Evolutionary conservation across 345 rosid species (phyloP), one percentile per base, ranked within the genome.

Genomic region (Heritiera fomes): DNA sequence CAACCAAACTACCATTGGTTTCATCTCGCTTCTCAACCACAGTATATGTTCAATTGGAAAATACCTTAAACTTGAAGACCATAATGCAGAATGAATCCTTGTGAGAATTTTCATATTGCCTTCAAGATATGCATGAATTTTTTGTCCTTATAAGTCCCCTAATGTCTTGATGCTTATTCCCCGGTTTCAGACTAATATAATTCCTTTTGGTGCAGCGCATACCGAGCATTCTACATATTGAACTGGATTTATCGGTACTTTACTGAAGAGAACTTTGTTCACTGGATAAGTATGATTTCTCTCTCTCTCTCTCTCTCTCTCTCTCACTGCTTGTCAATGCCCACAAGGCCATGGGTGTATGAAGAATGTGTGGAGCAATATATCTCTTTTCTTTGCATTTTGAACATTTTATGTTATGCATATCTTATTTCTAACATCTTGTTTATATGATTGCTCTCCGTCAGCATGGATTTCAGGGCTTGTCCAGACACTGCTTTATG

Each of bases 231-330:
- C 28, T 92, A 92, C 83, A 92, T 92, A 75, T 76, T 91, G 68
- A 92, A 92, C 89, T 92, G 93, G 94, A 81, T 92, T 47, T 92
- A 92, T 70, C 93, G 91, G 71, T 92, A 84, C 86, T 92, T 89
- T 79, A 91, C 93, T 28, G 97, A 91, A 83, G 84, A 74, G 1
- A 91, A 91, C 81, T 88, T 83, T 79, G 85, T 88, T 66, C 93
- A 89, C 23, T 89, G 93, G 97, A 92, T 92, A 89, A 87, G 97
- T 92, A 92, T 71, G 91, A 52, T n/a, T 74, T 71, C 64, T 18
- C 23, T 17, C 23, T 79, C 58, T 73, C 76, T 32, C 58, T 43
- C 73, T 28, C 65, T 47, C 3, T 28, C 66, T 5, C 43, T 43
- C 45, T 4, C 18, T 34, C 6, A 66, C 50, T 3, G 8, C 7